phyloP scores from a whole-genome alignment of 148 eudicot genomes.

The Salicornia ramosissima region DNA sequence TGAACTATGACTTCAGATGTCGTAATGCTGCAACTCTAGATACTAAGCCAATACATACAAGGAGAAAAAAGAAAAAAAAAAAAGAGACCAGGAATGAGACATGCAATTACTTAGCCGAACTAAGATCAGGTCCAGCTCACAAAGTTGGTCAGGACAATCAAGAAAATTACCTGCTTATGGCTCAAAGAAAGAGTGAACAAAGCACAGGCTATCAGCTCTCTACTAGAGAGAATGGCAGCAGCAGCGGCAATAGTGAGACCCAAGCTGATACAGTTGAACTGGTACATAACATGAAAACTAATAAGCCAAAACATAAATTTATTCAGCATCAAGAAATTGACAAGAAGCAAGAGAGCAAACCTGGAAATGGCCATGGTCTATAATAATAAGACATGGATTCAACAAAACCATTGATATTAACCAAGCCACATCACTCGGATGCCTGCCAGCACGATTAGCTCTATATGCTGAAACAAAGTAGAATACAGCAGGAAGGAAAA shows the following conservation, averaged over 20 bases:
- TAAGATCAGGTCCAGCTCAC: not conserved
- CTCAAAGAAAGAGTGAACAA: conserved; percentile 73
- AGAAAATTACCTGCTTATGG: conserved; percentile 73
- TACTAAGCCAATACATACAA: no score
- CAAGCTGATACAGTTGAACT: conserved; percentile 95
- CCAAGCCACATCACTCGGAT: conserved; percentile 56
- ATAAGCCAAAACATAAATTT: not conserved
- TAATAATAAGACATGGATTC: conserved; percentile 72
- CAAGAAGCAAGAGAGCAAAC: conserved; percentile 25
- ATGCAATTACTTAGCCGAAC: not conserved
- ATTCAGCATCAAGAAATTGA: not conserved
- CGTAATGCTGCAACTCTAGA: no score
- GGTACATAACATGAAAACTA: conserved; percentile 17
- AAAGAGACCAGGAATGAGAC: not conserved
- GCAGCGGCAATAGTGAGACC: conserved; percentile 82
- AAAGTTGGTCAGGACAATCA: not conserved
- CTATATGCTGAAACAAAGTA: conserved; percentile 49
- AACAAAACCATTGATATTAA: conserved; percentile 61
- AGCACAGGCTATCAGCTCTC: conserved; percentile 68
- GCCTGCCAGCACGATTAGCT: conserved; percentile 28
- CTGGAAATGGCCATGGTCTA: conserved; percentile 99
- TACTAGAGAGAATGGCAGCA: conserved; percentile 64
- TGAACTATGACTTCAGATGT: no score
- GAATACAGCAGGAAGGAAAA: conserved; percentile 75
- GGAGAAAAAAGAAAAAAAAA: no score